These are phyloP conservation scores for Ascosphaera apis DNA, from an alignment of 2,329 filamentous ascomycete species.

Conservation along the genomic window DNA sequence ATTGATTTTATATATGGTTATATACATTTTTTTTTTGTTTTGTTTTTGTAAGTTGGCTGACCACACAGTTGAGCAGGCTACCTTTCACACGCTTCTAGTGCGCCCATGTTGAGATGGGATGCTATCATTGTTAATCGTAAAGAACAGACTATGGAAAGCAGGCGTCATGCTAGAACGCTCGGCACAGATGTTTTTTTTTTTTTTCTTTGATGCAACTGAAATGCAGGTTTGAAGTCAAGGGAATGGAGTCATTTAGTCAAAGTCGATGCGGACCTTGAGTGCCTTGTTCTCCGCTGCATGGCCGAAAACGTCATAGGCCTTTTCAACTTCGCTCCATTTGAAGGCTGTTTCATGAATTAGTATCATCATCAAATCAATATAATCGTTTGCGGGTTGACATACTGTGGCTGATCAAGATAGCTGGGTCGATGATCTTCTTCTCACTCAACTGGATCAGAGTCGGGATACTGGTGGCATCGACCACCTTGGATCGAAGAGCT, in stretches of 20 bases:
- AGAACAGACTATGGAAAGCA: too few species aligned
- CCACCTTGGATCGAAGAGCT: slow-evolving; percentile 26
- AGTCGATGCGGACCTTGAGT: slow-evolving; percentile 23
- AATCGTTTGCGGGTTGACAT: slow-evolving; percentile 6
- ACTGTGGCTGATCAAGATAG: slow-evolving; percentile 25
- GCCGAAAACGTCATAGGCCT: slow-evolving; percentile 23
- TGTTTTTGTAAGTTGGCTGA: not conserved
- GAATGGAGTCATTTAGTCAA: too few species aligned
- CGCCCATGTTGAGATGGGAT: too few species aligned
- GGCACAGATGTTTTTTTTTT: too few species aligned
- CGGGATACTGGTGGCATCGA: slow-evolving; percentile 26
- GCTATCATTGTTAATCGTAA: too few species aligned
- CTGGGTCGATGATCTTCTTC: slow-evolving; percentile 20
- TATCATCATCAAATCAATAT: not conserved
- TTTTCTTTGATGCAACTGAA: too few species aligned
- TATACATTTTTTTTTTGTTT: not conserved
- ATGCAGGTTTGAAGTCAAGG: too few species aligned
- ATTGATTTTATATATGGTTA: not conserved
- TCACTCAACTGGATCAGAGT: slow-evolving; percentile 26
- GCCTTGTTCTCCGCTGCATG: slow-evolving; percentile 20
- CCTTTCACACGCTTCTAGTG: slow-evolving; percentile 24
- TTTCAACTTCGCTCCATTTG: slow-evolving; percentile 20
- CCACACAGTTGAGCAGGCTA: slow-evolving; percentile 13
- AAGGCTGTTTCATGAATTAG: slow-evolving; percentile 13
- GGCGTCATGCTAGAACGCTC: not conserved